Evolutionary conservation across 176 grass and related monocot species (phyloP).

Genomic region (Zoysia japonica): DNA sequence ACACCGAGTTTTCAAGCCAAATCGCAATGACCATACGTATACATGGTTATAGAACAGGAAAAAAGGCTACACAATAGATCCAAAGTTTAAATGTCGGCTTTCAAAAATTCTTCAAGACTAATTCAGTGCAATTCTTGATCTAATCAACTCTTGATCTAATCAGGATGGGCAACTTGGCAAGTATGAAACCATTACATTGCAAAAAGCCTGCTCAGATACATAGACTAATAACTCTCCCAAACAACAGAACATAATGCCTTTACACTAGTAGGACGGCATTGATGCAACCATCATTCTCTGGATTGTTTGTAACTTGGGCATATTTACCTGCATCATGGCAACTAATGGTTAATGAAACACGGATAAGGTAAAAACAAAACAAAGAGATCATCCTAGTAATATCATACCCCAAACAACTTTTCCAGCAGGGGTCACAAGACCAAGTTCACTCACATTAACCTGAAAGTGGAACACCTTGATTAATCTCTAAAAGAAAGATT

Average conservation of each 20-base stretch:
- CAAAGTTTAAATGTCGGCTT: not conserved
- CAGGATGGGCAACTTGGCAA: not conserved
- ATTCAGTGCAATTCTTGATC: not conserved
- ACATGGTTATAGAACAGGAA: not conserved
- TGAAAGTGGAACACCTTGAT: conserved; percentile 25
- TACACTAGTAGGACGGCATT: conserved; percentile 74
- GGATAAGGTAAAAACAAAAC: not conserved
- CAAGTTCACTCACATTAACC: conserved; percentile 88
- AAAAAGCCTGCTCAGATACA: not conserved
- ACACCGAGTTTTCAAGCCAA: not conserved
- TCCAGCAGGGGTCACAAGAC: conserved; percentile 80
- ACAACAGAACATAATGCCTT: not conserved
- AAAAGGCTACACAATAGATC: not conserved
- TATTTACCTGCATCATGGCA: conserved; percentile 65
- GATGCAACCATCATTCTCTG: conserved; percentile 83
- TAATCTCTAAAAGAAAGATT: not conserved
- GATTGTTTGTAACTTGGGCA: conserved; percentile 83
- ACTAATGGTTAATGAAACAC: not conserved
- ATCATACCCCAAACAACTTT: conserved; percentile 87
- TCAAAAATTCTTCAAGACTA: not conserved
- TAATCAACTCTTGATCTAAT: not conserved
- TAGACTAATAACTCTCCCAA: not conserved
- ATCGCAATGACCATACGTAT: not conserved
- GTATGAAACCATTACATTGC: not conserved
- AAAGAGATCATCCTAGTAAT: not conserved